Base-by-base conservation (phyloP, 2,329 filamentous ascomycete species). In the Fusarium burgessii region DNA sequence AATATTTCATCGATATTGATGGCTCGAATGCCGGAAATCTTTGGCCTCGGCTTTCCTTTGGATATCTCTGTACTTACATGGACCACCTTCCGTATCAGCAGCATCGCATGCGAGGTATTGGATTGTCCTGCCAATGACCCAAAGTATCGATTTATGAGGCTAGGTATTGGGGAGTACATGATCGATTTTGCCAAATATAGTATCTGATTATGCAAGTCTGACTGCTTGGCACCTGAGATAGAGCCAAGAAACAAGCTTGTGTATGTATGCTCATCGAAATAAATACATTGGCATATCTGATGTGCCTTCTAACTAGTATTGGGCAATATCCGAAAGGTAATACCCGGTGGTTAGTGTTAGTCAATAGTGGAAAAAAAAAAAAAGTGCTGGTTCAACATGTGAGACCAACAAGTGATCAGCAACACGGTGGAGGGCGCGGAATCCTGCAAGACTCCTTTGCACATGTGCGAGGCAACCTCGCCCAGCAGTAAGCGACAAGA, bases 341-440 rank as follows among this genome's bases (percentile, higher is more conserved):
- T 64, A 59, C 58, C 63, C 35, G 61, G 57, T 51, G 33, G 36
- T 25, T 38, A 13, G 18, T 20, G 29, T 54, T 17, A 35, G 15
- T 61, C 33, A 45, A 58, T 52, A 41, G 51, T 29, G 35, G 35
- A 38, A n/a, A 50, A 29, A 17, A 35, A 40, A 46, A 36, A 27
- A 42, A 47, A 55, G 41, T 66, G 45, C 41, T 57, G 33, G 49
- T 58, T 54, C 47, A 59, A 33, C 61, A 56, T 61, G 57, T 58
- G 71, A 65, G 52, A 58, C 62, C 54, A 47, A 58, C 54, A 47
- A 58, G 32, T 58, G 63, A 54, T 58, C 55, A 49, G 45, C 47
- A 45, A 63, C 33, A 42, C 49, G 66, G 61, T 55, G 62, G 29
- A 60, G 40, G 59, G 58, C 52, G 32, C 45, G 49, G 25, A 47